Conservation (phyloP, 1,284 basidiomycete genomes). For the Acaromyces ingoldii region DNA sequence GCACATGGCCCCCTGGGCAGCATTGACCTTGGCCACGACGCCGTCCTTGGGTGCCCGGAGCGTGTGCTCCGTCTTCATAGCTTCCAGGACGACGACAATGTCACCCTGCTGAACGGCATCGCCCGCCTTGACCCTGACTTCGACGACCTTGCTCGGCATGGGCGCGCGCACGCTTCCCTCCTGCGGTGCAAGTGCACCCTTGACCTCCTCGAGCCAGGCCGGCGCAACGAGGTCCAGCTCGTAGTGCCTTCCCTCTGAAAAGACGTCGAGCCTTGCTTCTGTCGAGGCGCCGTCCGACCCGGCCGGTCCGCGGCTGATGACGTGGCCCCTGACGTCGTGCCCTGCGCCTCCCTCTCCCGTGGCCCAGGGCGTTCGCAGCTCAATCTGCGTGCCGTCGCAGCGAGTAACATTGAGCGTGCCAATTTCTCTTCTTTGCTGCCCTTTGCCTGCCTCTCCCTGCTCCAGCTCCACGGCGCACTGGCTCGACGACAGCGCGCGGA, state of each 20-base stretch:
- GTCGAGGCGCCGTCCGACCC: background rate
- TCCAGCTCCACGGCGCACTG: too few relatives aligned
- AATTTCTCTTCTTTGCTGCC: too few relatives aligned
- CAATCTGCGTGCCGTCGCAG: background rate
- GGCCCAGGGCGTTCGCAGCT: background rate
- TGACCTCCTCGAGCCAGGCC: slow-evolving; percentile 15
- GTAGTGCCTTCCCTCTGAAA: slow-evolving; percentile 2
- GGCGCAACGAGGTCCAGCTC: slow-evolving; percentile 19
- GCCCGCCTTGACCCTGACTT: slow-evolving; percentile 70
- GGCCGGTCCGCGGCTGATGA: background rate
- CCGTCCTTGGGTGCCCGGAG: slow-evolving; percentile 67
- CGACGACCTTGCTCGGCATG: slow-evolving; percentile 81
- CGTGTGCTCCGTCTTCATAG: slow-evolving; percentile 73
- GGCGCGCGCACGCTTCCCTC: slow-evolving; percentile 60
- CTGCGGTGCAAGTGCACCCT: slow-evolving; percentile 49
- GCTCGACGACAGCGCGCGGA: background rate
- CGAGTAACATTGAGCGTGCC: slow-evolving; percentile 61
- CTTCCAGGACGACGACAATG: slow-evolving; percentile 76
- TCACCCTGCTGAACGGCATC: slow-evolving; percentile 75
- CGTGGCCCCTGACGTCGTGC: background rate
- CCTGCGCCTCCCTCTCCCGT: too few relatives aligned
- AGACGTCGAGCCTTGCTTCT: background rate
- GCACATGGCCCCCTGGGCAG: slow-evolving; percentile 69
- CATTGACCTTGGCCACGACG: slow-evolving; percentile 59
- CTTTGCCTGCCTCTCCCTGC: too few relatives aligned